phyloP scores from a whole-genome alignment of 139 green algal species.

The Chara braunii region DNA sequence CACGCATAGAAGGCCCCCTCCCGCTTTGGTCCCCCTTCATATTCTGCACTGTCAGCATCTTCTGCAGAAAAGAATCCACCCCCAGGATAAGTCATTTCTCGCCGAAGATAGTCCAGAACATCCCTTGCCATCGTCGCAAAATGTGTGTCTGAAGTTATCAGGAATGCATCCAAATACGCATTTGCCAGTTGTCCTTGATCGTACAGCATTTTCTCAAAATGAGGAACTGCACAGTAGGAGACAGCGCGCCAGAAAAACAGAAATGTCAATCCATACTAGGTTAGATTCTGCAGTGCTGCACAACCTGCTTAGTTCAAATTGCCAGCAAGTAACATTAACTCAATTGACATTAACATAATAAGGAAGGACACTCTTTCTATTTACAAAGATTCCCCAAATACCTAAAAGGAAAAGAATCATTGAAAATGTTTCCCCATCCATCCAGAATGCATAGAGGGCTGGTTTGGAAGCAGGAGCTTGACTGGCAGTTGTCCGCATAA shows the following conservation, averaged over 20 bases:
- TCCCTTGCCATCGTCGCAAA: constrained; percentile 53
- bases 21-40: constrained; percentile 59
- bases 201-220: constrained; percentile 94
- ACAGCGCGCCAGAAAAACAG: constrained; percentile 2
- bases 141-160: constrained; percentile 48
- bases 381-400: too few species aligned
- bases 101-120: constrained; percentile 74
- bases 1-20: constrained; percentile 47
- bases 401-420: too few species aligned
- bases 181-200: constrained; percentile 75
- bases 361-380: too few species aligned
- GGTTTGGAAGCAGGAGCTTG: too few species aligned
- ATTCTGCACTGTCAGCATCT: constrained; percentile 37
- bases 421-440: background rate
- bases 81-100: constrained; percentile 66
- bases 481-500: too few species aligned
- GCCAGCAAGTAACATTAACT: too few species aligned
- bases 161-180: constrained; percentile 63
- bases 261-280: too few species aligned
- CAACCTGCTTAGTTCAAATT: too few species aligned
- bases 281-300: constrained; percentile 3
- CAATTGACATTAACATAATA: too few species aligned
- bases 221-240: constrained; percentile 64
- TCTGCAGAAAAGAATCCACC: constrained; percentile 80
- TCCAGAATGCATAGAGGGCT: too few species aligned